Conservation (phyloP, 352 stramenopile species). For the Phytophthora melonis region DNA sequence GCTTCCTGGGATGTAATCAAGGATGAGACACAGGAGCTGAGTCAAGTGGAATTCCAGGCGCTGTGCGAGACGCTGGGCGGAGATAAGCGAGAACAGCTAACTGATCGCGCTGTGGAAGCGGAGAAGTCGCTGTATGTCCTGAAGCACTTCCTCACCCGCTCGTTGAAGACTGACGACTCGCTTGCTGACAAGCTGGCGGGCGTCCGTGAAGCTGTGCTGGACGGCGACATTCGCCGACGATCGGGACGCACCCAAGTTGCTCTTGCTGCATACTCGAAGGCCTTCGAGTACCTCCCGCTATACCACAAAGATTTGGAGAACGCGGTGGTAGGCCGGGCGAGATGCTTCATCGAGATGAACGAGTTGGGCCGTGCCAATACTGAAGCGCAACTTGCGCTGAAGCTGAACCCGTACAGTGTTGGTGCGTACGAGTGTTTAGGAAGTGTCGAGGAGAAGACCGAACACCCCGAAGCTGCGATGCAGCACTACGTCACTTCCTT, state of each 20-base stretch:
- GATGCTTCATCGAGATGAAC: slow-evolving; percentile 68
- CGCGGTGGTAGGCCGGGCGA: slow-evolving; percentile 62
- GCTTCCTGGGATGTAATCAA: slow-evolving; percentile 71
- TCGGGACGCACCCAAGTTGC: slow-evolving; percentile 64
- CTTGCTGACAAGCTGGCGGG: slow-evolving; percentile 55
- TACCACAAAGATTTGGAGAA: slow-evolving; percentile 75
- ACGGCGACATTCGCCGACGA: slow-evolving; percentile 64
- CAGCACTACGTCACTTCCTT: slow-evolving; percentile 87
- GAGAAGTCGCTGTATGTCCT: slow-evolving; percentile 71
- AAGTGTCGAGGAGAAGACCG: slow-evolving; percentile 64
- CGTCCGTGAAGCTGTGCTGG: slow-evolving; percentile 63
- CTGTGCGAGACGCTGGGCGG: slow-evolving; percentile 66
- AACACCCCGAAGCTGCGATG: slow-evolving; percentile 68
- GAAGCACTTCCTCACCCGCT: slow-evolving; percentile 74
- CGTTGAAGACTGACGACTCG: slow-evolving; percentile 58
- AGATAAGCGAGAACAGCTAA: slow-evolving; percentile 45
- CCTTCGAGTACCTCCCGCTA: slow-evolving; percentile 66
- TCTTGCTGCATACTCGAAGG: slow-evolving; percentile 66
- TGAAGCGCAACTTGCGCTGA: slow-evolving; percentile 56
- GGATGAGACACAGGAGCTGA: slow-evolving; percentile 50
- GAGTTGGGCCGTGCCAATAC: slow-evolving; percentile 52
- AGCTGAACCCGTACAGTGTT: slow-evolving; percentile 74
- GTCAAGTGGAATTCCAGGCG: slow-evolving; percentile 80
- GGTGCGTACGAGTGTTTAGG: slow-evolving; percentile 79
- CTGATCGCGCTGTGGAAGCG: slow-evolving; percentile 38